Conservation (phyloP, 441 rosid genomes). For the Gossypium davidsonii region DNA sequence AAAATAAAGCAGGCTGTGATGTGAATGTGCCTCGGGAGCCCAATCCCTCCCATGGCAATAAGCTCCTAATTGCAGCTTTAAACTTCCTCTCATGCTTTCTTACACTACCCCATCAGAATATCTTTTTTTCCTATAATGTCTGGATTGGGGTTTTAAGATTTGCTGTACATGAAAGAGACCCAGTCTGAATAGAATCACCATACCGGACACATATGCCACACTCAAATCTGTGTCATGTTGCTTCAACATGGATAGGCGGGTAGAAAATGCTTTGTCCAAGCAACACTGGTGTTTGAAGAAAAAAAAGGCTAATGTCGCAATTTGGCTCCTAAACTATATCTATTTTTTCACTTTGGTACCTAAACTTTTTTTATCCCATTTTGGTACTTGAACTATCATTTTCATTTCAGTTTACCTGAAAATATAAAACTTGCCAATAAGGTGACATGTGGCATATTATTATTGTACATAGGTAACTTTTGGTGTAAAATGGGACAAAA, state of each 20-base stretch:
- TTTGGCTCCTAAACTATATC: no score
- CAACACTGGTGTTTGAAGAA: neutral
- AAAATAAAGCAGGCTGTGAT: neutral
- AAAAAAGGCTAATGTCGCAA: no score
- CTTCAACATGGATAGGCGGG: neutral
- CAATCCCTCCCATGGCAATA: neutral
- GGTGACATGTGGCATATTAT: no score
- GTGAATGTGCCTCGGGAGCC: neutral
- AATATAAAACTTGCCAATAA: no score
- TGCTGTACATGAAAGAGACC: neutral
- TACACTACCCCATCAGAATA: neutral
- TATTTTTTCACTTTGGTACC: no score
- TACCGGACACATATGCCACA: neutral
- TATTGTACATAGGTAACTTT: no score
- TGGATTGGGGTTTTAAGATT: neutral
- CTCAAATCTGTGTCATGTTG: neutral
- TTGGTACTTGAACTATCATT: no score
- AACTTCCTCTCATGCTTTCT: neutral
- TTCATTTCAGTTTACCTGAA: no score
- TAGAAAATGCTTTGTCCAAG: neutral
- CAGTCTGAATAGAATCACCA: neutral
- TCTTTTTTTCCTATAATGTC: neutral
- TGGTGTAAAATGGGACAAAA: no score
- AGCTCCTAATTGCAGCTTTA: neutral
- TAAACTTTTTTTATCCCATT: no score